Evolutionary conservation across 192 early-diverging fungal species (phyloP).

Genomic region (Coemansia asiatica): DNA sequence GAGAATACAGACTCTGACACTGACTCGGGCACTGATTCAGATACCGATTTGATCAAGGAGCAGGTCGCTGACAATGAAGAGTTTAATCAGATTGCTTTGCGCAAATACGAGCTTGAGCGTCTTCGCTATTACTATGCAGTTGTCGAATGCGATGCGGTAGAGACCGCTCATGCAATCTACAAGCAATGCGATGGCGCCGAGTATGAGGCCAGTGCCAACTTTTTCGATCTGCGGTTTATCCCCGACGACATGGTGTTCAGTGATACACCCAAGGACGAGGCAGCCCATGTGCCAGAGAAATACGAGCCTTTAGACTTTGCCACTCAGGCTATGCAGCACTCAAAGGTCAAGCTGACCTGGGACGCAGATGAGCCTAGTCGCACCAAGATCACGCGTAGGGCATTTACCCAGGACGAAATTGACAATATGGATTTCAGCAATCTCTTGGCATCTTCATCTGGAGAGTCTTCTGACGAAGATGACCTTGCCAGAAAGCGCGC

Average conservation of each 20-base stretch:
- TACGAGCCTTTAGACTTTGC: slow-evolving; percentile 71
- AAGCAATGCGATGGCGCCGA: slow-evolving; percentile 87
- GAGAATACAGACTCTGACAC: slow-evolving; percentile 14
- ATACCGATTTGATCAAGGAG: slow-evolving; percentile 40
- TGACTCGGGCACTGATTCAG: slow-evolving; percentile 16
- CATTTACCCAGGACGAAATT: slow-evolving; percentile 85
- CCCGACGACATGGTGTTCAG: slow-evolving; percentile 89
- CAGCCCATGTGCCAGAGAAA: slow-evolving; percentile 62
- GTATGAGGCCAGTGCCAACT: slow-evolving; percentile 86
- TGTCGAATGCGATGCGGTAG: slow-evolving; percentile 85
- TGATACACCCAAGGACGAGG: slow-evolving; percentile 65
- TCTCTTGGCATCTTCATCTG: slow-evolving; percentile 76
- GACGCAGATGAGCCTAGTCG: slow-evolving; percentile 91
- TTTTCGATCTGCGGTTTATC: slow-evolving; percentile 92
- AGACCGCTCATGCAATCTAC: slow-evolving; percentile 79
- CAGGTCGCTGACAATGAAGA: slow-evolving; percentile 67
- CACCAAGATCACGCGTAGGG: slow-evolving; percentile 71
- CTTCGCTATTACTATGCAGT: slow-evolving; percentile 92
- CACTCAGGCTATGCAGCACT: slow-evolving; percentile 84
- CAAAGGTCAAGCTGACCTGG: slow-evolving; percentile 93
- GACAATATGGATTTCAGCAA: slow-evolving; percentile 89
- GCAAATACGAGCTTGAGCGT: slow-evolving; percentile 90
- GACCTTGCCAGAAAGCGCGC: slow-evolving; percentile 47
- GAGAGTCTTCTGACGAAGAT: slow-evolving; percentile 63
- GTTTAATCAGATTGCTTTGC: slow-evolving; percentile 78